These are phyloP conservation scores for Yarrowia porcina DNA, from an alignment of 805 yeast species.

Conservation along the genomic window DNA sequence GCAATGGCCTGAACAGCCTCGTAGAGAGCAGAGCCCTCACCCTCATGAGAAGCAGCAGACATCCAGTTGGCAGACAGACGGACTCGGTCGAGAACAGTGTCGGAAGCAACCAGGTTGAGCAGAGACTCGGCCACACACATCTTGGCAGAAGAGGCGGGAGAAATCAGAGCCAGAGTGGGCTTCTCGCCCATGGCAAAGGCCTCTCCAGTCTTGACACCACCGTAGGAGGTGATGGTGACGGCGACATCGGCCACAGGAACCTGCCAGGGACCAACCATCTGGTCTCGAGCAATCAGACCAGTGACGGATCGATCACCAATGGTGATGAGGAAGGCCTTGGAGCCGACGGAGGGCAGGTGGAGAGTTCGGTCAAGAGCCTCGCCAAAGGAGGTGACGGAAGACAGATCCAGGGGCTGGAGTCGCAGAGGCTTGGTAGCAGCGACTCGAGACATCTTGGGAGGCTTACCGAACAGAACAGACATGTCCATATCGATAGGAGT, in stretches of 20 bases:
- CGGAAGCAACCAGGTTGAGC: slow-evolving; percentile 84
- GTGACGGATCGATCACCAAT: slow-evolving; percentile 98
- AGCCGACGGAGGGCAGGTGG: slow-evolving; percentile 89
- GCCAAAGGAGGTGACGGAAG: slow-evolving; percentile 40
- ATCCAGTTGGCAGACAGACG: slow-evolving; percentile 98
- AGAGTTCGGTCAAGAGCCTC: slow-evolving; percentile 81
- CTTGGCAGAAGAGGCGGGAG: slow-evolving; percentile 88
- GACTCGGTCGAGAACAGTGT: slow-evolving; percentile 67
- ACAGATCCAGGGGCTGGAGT: slow-evolving; percentile 37
- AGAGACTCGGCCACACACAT: slow-evolving; percentile 94
- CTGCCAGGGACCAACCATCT: slow-evolving; percentile 99
- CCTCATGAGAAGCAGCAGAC: slow-evolving; percentile 93
- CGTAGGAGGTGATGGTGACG: slow-evolving; percentile 87
- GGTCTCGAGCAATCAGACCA: slow-evolving; percentile 95
- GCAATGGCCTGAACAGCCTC: slow-evolving; percentile 98
- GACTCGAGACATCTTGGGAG: slow-evolving; percentile 87
- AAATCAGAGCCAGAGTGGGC: slow-evolving; percentile 83
- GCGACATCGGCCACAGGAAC: slow-evolving; percentile 98
- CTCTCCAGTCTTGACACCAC: slow-evolving; percentile 87
- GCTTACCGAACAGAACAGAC: slow-evolving; percentile 92
- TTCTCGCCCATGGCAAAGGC: slow-evolving; percentile 97
- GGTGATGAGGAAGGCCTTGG: slow-evolving; percentile 91
- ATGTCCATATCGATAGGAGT: slow-evolving; percentile 95
- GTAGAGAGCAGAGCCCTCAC: slow-evolving; percentile 92
- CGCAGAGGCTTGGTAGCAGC: slow-evolving; percentile 61